These are phyloP conservation scores for Psilocybe tampanensis DNA, from an alignment of 768 basidiomycete genomes.

Conservation along the genomic window DNA sequence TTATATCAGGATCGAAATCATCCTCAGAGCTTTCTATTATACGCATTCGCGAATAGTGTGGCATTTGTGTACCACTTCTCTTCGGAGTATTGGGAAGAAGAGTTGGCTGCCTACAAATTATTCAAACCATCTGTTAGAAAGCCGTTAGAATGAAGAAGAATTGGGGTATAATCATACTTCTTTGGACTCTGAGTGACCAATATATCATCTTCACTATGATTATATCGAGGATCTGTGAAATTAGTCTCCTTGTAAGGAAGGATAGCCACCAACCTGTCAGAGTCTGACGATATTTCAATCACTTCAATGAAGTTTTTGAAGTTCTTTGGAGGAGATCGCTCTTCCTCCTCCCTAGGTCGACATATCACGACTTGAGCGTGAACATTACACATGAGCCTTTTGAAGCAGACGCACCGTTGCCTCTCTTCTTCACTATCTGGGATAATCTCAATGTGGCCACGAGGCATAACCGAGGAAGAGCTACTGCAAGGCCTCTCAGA, in stretches of 20 bases:
- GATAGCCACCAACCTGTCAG: conserved; percentile 12
- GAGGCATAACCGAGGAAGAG: background rate
- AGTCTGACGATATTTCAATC: conserved; percentile 58
- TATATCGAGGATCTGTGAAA: background rate
- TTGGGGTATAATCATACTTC: background rate
- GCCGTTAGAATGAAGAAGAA: background rate
- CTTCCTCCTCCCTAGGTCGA: background rate
- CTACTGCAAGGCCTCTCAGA: background rate
- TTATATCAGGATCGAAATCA: conserved; percentile 25
- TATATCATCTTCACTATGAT: background rate
- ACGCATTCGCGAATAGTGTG: conserved; percentile 24
- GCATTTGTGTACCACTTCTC: conserved; percentile 4
- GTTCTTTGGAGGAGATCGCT: background rate
- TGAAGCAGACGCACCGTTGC: conserved; percentile 27
- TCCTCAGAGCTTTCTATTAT: conserved; percentile 39
- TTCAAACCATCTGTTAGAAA: too few species aligned
- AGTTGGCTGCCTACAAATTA: background rate
- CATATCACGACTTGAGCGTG: too few species aligned
- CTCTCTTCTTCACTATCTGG: conserved; percentile 54
- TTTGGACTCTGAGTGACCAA: background rate
- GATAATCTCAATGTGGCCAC: conserved; percentile 34
- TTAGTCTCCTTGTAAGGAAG: background rate
- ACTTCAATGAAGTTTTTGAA: conserved; percentile 29
- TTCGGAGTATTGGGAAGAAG: conserved; percentile 4
- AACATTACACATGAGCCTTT: too few species aligned